Percentiles rank a stretch among this genome's conserved stretches.
Conservation (phyloP, 305 asterid genomes). For the Andrographis paniculata region DNA sequence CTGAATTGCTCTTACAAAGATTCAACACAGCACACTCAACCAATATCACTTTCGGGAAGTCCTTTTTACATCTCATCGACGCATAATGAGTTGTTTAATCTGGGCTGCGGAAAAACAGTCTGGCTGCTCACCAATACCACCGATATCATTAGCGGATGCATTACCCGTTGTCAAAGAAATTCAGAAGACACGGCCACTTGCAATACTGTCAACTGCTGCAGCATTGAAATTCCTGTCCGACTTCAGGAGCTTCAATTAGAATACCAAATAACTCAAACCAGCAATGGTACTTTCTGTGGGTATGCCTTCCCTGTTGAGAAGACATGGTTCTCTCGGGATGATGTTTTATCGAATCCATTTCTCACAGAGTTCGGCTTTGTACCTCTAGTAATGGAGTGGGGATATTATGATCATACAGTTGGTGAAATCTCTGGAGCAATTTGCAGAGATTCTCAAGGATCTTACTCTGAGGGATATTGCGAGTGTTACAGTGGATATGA, state of each 20-base stretch:
- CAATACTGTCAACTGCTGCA: constrained; percentile 30
- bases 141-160: constrained; percentile 26
- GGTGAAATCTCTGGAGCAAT: background rate
- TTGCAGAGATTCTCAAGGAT: background rate
- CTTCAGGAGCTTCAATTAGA: constrained; percentile 11
- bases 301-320: constrained; percentile 25
- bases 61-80: too few species aligned
- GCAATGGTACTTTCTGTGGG: constrained; percentile 15
- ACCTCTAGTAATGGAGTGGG: constrained; percentile 34
- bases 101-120: constrained; percentile 25
- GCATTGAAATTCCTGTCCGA: constrained; percentile 10
- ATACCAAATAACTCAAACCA: constrained; percentile 9
- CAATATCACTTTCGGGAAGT: too few species aligned
- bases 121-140: constrained; percentile 22
- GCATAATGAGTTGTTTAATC: too few species aligned
- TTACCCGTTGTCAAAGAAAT: constrained; percentile 18
- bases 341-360: constrained; percentile 18
- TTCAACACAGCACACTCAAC: background rate
- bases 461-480: background rate
- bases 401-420: constrained; percentile 1
- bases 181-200: constrained; percentile 15
- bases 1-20: constrained; percentile 19
- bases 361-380: constrained; percentile 18
- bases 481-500: constrained; percentile 1
- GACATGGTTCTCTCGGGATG: constrained; percentile 22